These are phyloP conservation scores for Phytophthora cajani DNA, from an alignment of 352 stramenopile species.

Conservation along the genomic window DNA sequence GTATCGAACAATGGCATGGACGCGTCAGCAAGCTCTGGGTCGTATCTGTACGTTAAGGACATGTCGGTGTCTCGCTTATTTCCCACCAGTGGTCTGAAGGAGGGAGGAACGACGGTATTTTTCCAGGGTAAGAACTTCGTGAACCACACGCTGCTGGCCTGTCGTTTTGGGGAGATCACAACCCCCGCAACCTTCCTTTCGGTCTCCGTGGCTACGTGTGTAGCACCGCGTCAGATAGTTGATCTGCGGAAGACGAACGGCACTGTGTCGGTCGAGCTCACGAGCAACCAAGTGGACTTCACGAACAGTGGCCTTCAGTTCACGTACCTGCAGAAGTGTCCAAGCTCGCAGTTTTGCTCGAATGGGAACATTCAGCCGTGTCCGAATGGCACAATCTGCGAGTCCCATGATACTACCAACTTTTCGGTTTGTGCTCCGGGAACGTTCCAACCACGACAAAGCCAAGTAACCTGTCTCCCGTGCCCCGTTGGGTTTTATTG, in stretches of 20 bases:
- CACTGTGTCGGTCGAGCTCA: conserved; percentile 81
- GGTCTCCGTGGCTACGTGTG: conserved; percentile 77
- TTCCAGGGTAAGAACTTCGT: conserved; percentile 95
- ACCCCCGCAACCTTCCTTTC: conserved; percentile 85
- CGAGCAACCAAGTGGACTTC: conserved; percentile 88
- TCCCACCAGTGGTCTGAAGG: conserved; percentile 75
- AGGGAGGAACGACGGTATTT: conserved; percentile 89
- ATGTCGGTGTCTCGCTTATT: conserved; percentile 79
- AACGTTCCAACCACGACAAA: conserved; percentile 92
- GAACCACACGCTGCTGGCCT: conserved; percentile 88
- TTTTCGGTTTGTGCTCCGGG: conserved; percentile 95
- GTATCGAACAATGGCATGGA: conserved; percentile 88
- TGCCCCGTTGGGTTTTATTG: conserved; percentile 97
- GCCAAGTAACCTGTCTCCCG: conserved; percentile 78
- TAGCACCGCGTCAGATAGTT: conserved; percentile 69
- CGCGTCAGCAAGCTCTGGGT: conserved; percentile 40
- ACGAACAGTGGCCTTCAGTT: conserved; percentile 72
- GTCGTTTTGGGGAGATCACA: conserved; percentile 81
- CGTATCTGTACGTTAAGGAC: conserved; percentile 89
- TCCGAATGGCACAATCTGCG: conserved; percentile 91
- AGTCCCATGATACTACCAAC: conserved; percentile 69
- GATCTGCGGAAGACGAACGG: conserved; percentile 52
- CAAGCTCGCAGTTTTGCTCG: conserved; percentile 63
- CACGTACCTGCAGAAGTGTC: conserved; percentile 78
- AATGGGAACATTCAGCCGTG: conserved; percentile 63